Percentiles rank a stretch among this genome's conserved stretches.
These are phyloP conservation scores for Omphalotus olearius DNA, from an alignment of 1,284 basidiomycete genomes.

Conservation along the genomic window DNA sequence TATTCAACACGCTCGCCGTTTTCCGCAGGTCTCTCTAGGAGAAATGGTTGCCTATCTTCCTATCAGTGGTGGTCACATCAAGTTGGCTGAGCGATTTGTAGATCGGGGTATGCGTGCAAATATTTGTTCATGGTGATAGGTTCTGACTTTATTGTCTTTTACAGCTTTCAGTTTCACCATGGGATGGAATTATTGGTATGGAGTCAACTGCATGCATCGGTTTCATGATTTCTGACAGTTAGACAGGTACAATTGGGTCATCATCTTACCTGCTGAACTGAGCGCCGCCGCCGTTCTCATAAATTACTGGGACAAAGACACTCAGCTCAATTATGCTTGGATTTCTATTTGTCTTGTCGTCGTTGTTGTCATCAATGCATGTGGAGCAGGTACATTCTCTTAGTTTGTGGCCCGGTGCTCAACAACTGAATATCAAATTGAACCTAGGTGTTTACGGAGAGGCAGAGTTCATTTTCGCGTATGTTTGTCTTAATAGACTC, in stretches of 20 bases:
- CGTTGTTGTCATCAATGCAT: slow-evolving; percentile 71
- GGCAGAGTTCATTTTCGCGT: slow-evolving; percentile 71
- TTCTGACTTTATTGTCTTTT: slow-evolving; percentile 60
- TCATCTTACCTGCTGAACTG: slow-evolving; percentile 74
- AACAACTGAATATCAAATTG: slow-evolving; percentile 2
- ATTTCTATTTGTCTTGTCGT: slow-evolving; percentile 67
- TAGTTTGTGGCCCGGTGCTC: background rate
- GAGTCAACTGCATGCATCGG: background rate
- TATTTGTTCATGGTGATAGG: background rate
- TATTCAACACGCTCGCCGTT: slow-evolving; percentile 17
- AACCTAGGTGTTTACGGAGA: slow-evolving; percentile 60
- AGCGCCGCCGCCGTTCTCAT: slow-evolving; percentile 78
- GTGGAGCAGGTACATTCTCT: slow-evolving; percentile 55
- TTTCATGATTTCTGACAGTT: background rate
- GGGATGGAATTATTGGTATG: slow-evolving; percentile 80
- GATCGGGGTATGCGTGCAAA: slow-evolving; percentile 7
- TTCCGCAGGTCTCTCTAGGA: slow-evolving; percentile 39
- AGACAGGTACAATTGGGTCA: slow-evolving; percentile 56
- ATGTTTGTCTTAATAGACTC: background rate
- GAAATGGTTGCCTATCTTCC: slow-evolving; percentile 70
- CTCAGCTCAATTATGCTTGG: slow-evolving; percentile 42
- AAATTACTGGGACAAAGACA: slow-evolving; percentile 48
- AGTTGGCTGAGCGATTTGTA: slow-evolving; percentile 43
- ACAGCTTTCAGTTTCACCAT: slow-evolving; percentile 78
- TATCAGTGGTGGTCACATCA: slow-evolving; percentile 75